Evolutionary conservation across 2,329 filamentous ascomycete species (phyloP).

Genomic region (Calonectria ilicicola): DNA sequence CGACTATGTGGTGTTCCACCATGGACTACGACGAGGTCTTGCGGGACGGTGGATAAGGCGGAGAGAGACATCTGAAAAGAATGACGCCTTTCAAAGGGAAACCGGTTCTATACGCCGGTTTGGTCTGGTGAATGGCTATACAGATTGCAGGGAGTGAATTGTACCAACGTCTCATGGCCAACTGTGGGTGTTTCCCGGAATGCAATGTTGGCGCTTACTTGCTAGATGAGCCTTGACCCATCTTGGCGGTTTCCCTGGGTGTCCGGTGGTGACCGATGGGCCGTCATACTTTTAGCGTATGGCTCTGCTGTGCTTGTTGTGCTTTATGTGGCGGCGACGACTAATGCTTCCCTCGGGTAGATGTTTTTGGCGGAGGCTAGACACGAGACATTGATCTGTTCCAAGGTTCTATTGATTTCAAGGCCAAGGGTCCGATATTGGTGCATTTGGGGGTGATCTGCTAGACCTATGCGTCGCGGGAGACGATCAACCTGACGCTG

Average conservation of each 20-base stretch:
- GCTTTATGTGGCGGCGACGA: too few relatives aligned
- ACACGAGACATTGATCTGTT: too few relatives aligned
- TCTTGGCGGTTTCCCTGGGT: not conserved
- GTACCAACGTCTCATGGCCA: not conserved
- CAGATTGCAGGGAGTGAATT: not conserved
- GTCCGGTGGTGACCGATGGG: too few relatives aligned
- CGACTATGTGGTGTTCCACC: not conserved
- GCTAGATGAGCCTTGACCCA: not conserved
- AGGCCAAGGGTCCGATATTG: too few relatives aligned
- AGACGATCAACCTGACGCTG: not conserved
- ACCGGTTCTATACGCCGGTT: not conserved
- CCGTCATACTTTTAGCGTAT: not conserved
- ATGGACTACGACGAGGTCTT: not conserved
- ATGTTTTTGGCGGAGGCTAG: too few relatives aligned
- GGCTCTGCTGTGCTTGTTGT: not conserved
- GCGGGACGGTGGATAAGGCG: not conserved
- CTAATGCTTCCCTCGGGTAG: too few relatives aligned
- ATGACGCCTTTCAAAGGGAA: not conserved
- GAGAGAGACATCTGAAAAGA: not conserved
- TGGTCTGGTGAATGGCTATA: not conserved
- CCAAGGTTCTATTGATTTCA: too few relatives aligned
- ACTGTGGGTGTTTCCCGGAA: not conserved
- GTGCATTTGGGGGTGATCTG: not conserved
- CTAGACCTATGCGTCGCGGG: not conserved
- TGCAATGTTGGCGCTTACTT: not conserved